Evolutionary conservation across 2,329 filamentous ascomycete species (phyloP).

Genomic region (Aspergillus alliaceus): DNA sequence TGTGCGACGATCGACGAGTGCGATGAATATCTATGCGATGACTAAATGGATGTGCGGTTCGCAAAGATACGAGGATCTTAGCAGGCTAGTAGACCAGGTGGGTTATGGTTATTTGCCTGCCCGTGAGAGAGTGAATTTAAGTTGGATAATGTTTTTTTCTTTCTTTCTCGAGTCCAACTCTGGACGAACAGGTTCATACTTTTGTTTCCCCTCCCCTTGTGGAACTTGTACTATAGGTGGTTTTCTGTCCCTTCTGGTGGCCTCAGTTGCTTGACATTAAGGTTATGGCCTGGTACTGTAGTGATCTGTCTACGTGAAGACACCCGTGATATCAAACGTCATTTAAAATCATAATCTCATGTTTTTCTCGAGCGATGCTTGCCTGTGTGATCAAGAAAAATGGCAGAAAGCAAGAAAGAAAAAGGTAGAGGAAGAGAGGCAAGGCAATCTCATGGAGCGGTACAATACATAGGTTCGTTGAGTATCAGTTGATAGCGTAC

Average conservation of each 20-base stretch:
- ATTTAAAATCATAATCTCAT: too few relatives aligned
- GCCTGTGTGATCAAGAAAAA: too few relatives aligned
- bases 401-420: too few relatives aligned
- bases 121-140: background rate
- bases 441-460: too few relatives aligned
- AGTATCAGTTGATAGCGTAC: too few relatives aligned
- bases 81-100: background rate
- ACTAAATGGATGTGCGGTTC: slow-evolving; percentile 8
- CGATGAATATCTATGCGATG: slow-evolving; percentile 22
- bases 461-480: too few relatives aligned
- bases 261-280: too few relatives aligned
- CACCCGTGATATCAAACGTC: too few relatives aligned
- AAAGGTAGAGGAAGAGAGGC: too few relatives aligned
- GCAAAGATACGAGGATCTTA: background rate
- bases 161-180: background rate
- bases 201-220: background rate
- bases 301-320: background rate
- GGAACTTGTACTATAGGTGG: slow-evolving; percentile 6
- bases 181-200: background rate
- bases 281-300: too few relatives aligned
- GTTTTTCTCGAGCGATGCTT: too few relatives aligned
- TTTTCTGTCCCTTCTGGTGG: background rate
- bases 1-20: slow-evolving; percentile 23
- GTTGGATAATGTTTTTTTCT: background rate
- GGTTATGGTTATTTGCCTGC: background rate